Percentiles rank a stretch among this genome's conserved stretches.
phyloP scores from a whole-genome alignment of 1,284 basidiomycete species.

The Cystobasidiaceae sp. region DNA sequence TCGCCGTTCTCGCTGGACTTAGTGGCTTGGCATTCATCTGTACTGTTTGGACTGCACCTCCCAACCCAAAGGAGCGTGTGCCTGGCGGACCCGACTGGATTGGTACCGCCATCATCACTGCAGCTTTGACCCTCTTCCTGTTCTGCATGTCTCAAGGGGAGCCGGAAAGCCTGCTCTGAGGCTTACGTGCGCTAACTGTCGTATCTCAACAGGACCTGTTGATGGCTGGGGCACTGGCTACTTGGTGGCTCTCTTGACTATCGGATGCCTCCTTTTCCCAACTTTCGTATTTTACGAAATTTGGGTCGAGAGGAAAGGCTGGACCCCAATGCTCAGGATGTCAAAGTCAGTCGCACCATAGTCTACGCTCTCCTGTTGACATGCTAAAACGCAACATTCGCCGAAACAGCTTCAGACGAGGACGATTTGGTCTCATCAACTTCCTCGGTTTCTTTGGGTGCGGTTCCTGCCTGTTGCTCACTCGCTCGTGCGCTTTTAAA shows the following conservation, averaged over 20 bases:
- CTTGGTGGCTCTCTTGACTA: slow-evolving; percentile 41
- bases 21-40: slow-evolving; percentile 40
- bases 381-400: slow-evolving; percentile 18
- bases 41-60: slow-evolving; percentile 42
- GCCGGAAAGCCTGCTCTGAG: no score
- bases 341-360: slow-evolving; percentile 31
- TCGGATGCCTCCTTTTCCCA: slow-evolving; percentile 42
- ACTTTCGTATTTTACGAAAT: slow-evolving; percentile 44
- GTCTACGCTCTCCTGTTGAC: slow-evolving; percentile 36
- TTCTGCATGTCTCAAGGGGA: slow-evolving; percentile 41
- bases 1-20: slow-evolving; percentile 44
- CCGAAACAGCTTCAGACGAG: slow-evolving; percentile 23
- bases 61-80: slow-evolving; percentile 31
- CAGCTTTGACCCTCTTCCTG: slow-evolving; percentile 40
- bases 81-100: slow-evolving; percentile 42
- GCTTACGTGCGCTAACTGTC: slow-evolving; percentile 21
- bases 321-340: slow-evolving; percentile 37
- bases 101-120: slow-evolving; percentile 41
- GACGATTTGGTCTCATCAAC: slow-evolving; percentile 34
- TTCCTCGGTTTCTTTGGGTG: slow-evolving; percentile 40
- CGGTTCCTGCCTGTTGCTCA: no score
- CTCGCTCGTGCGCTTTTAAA: no score
- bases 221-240: slow-evolving; percentile 42
- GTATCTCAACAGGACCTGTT: slow-evolving; percentile 7
- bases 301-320: slow-evolving; percentile 32